Base-by-base conservation (phyloP, 257 asterid species). In the Penstemon eatonii region DNA sequence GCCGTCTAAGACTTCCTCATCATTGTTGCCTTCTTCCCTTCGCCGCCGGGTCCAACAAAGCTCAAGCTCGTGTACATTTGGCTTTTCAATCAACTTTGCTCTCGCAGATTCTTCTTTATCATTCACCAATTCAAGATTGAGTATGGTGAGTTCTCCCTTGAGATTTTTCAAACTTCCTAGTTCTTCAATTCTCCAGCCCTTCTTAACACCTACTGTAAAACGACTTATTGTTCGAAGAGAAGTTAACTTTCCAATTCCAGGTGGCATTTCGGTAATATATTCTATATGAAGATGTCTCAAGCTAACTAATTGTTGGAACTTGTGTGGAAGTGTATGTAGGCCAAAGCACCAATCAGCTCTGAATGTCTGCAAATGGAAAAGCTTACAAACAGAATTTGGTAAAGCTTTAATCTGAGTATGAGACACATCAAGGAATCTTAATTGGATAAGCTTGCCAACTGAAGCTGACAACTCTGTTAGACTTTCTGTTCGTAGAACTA, bases 181-280 rank as follows among this genome's bases (percentile, higher is more conserved):
- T 60, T 80, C 82, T 40, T 76, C 71, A 3, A 80, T 73, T 25
- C 5, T 55, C 6, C 12, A 25, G 3, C 82, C 82, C 18, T 80
- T 54, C 43, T 60, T 71, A 13, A 3, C 5, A 18, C 78, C 74
- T 0, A 80, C 37, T 0, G 1, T 55, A 2, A 77, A 77, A 33
- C 41, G 6, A 0, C 5, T 13, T 19, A 67, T 13, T 6, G 68
- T 75, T 51, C 73, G 80, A 50, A 75, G 78, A 44, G 39, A 13
- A 40, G 71, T 42, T 18, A 75, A 56, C 6, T 33, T 56, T 10
- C 79, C 73, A 0, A 79, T 47, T 13, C 41, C 11, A 39, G 15
- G 60, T 39, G 71, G 72, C 77, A 25, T 25, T 25, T 25, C 2
- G 2, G 33, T 25, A 1, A 25, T 2, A 15, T 0, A 15, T 0